A percentile compares a stretch with the other conserved stretches of the same genome.
These are phyloP conservation scores for Vigna angularis DNA, from an alignment of 306 rosid species.

Conservation along the genomic window DNA sequence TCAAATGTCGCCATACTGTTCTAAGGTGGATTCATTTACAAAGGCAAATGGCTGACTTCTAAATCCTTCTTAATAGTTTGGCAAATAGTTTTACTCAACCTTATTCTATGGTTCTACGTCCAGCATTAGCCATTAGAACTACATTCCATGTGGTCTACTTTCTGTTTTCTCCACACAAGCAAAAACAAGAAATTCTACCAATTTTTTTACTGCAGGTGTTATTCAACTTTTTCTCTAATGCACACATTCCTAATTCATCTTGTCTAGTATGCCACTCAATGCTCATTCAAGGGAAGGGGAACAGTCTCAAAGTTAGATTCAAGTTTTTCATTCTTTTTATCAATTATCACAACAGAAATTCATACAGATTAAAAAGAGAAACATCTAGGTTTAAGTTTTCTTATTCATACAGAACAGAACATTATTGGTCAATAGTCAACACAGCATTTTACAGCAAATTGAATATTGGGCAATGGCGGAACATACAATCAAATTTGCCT, in stretches of 20 bases:
- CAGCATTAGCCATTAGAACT: background rate
- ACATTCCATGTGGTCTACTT: background rate
- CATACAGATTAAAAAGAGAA: background rate
- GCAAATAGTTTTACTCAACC: background rate
- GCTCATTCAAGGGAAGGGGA: background rate
- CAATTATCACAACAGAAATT: background rate
- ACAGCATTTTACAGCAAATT: background rate
- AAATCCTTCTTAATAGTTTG: background rate
- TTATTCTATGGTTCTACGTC: background rate
- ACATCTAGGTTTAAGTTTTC: constrained; percentile 10
- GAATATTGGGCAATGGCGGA: background rate
- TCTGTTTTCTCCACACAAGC: background rate
- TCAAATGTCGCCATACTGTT: background rate
- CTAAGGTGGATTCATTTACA: background rate
- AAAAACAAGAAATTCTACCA: background rate
- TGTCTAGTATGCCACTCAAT: background rate
- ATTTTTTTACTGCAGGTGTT: background rate
- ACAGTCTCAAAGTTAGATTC: constrained; percentile 19
- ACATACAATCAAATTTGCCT: constrained; percentile 25
- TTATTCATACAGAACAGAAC: constrained; percentile 18
- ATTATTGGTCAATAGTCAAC: background rate
- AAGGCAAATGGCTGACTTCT: background rate
- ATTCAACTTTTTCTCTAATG: background rate
- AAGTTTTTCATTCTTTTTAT: background rate
- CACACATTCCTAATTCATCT: background rate